Evolutionary conservation across 2,329 filamentous ascomycete species (phyloP).

Genomic region (Metarhizium robertsii): DNA sequence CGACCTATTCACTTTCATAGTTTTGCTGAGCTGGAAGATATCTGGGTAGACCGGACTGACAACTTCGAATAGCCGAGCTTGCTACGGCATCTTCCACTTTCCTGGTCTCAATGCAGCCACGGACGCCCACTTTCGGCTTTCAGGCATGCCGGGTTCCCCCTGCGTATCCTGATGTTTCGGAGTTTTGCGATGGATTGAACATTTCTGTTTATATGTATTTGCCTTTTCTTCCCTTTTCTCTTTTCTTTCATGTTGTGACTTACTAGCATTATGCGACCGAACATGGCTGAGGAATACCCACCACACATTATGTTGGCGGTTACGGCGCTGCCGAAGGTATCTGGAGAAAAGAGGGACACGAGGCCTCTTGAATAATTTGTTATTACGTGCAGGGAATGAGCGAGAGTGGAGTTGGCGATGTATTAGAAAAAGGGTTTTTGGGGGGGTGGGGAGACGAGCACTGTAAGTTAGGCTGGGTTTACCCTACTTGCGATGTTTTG

Average conservation of each 20-base stretch:
- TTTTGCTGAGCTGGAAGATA: constrained; percentile 94
- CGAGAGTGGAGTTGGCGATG: background rate
- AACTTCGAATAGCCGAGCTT: constrained; percentile 65
- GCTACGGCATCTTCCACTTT: background rate
- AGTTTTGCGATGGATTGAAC: background rate
- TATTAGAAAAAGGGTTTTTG: background rate
- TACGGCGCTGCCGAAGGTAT: background rate
- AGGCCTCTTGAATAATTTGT: background rate
- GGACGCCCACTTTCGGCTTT: too few relatives aligned
- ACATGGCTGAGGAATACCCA: background rate
- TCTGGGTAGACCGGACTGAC: constrained; percentile 87
- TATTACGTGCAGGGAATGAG: background rate
- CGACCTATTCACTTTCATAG: constrained; percentile 92
- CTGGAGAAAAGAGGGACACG: background rate
- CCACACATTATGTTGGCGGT: background rate
- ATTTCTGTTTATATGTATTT: background rate
- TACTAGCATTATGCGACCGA: background rate
- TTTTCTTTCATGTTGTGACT: background rate
- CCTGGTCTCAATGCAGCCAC: too few relatives aligned
- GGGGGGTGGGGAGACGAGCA: background rate
- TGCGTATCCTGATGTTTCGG: background rate
- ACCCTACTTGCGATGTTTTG: background rate
- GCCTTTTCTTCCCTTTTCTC: background rate
- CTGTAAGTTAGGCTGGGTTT: background rate
- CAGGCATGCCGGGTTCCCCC: too few relatives aligned